A percentile compares a stretch with the other conserved stretches of the same genome.
Conservation (phyloP, 441 rosid species). For the Raphanus hybrid region DNA sequence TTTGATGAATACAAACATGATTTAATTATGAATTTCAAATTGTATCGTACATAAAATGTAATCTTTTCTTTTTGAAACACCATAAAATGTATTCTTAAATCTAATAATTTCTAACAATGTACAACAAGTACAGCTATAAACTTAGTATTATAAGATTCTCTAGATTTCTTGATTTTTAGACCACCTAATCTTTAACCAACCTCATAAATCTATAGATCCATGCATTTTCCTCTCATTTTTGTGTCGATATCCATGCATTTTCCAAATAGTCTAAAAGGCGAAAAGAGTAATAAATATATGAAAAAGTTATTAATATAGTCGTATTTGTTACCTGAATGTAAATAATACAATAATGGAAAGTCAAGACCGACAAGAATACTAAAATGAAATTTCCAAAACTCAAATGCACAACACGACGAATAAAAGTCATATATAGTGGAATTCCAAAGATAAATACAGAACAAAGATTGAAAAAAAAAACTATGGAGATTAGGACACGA, state of each 20-base stretch:
- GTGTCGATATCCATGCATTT: background rate
- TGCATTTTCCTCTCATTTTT: background rate
- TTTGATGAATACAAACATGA: background rate
- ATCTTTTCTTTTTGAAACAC: background rate
- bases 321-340: background rate
- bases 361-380: background rate
- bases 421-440: background rate
- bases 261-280: background rate
- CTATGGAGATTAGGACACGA: slow-evolving; percentile 35
- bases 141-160: background rate
- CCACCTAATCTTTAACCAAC: background rate
- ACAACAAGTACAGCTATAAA: background rate
- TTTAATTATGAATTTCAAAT: background rate
- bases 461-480: background rate
- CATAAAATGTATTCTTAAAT: background rate
- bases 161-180: background rate
- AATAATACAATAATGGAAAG: slow-evolving; percentile 7
- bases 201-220: background rate
- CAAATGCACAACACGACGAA: background rate
- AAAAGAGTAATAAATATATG: background rate
- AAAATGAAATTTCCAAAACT: background rate
- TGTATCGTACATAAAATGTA: background rate
- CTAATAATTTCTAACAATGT: background rate
- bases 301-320: background rate
- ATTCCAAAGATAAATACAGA: background rate